Evolutionary conservation across 805 yeast species (phyloP).

Genomic region (Metschnikowia continentalis): DNA sequence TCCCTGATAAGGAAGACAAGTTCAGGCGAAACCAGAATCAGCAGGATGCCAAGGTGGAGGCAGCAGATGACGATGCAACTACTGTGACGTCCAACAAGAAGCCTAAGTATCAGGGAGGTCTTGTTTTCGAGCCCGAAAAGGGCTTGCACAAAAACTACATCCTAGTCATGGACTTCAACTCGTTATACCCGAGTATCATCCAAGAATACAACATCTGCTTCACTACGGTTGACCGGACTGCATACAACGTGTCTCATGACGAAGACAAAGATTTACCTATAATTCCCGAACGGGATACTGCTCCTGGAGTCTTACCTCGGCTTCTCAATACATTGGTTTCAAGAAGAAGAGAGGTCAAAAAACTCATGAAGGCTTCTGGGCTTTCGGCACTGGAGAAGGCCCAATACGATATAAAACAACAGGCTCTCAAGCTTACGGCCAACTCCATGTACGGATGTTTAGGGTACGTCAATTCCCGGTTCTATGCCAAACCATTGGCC

Average conservation of each 20-base stretch:
- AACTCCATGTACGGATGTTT: conserved; percentile 99
- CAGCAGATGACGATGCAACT: conserved; percentile 39
- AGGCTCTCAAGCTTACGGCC: conserved; percentile 93
- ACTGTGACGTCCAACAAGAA: conserved; percentile 53
- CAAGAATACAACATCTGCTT: conserved; percentile 97
- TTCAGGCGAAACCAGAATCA: conserved; percentile 34
- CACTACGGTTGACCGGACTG: conserved; percentile 80
- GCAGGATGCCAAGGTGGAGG: conserved; percentile 31
- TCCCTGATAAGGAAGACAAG: conserved; percentile 75
- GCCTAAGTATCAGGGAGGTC: conserved; percentile 85
- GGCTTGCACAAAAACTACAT: conserved; percentile 88
- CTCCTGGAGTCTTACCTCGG: conserved; percentile 82
- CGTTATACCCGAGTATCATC: conserved; percentile 93
- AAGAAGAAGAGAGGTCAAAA: conserved; percentile 91
- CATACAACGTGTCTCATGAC: conserved; percentile 35
- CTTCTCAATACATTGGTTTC: conserved; percentile 78
- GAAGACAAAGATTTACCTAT: conserved; percentile 64
- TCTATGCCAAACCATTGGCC: conserved; percentile 94
- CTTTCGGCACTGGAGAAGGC: conserved; percentile 61
- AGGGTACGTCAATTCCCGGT: conserved; percentile 87
- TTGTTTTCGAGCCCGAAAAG: conserved; percentile 94
- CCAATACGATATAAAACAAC: conserved; percentile 93
- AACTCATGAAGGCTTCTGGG: conserved; percentile 69
- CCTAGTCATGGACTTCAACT: conserved; percentile 96
- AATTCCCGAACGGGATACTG: conserved; percentile 54